phyloP scores from a whole-genome alignment of 345 rosid species.

The Draba incana region DNA sequence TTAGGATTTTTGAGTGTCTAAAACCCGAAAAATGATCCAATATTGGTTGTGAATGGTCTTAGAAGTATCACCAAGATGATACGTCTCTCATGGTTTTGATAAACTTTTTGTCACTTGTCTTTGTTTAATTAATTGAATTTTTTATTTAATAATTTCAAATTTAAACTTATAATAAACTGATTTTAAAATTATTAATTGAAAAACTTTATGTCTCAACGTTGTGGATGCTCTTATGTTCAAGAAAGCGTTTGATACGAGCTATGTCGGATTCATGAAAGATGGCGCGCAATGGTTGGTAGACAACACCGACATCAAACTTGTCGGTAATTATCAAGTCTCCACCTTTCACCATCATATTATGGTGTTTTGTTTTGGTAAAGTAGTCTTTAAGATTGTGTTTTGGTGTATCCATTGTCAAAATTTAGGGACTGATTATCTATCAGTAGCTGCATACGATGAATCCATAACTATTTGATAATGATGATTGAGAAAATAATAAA shows the following conservation, averaged over 20 bases:
- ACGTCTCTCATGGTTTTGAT: no score
- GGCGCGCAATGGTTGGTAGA: slow-evolving; percentile 93
- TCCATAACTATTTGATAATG: neutral
- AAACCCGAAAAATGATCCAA: no score
- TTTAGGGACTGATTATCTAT: slow-evolving; percentile 76
- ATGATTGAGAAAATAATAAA: slow-evolving; percentile 1
- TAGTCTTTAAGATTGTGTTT: slow-evolving; percentile 11
- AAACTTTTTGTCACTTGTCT: no score
- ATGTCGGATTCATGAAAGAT: slow-evolving; percentile 78
- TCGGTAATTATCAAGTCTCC: slow-evolving; percentile 50
- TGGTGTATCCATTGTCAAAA: slow-evolving; percentile 8
- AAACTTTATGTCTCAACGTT: no score
- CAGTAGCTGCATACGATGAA: slow-evolving; percentile 65
- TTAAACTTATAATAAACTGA: no score
- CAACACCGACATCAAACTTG: slow-evolving; percentile 82
- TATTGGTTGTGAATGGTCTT: no score
- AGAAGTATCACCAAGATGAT: no score
- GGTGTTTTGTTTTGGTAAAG: neutral
- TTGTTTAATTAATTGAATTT: no score
- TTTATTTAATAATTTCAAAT: no score
- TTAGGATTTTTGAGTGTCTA: no score
- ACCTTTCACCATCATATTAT: neutral
- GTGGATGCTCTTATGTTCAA: slow-evolving; percentile 89
- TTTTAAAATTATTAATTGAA: no score
- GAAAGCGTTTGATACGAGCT: slow-evolving; percentile 73